Base-by-base conservation (phyloP, 768 basidiomycete species). In the Hortiboletus campestris region DNA sequence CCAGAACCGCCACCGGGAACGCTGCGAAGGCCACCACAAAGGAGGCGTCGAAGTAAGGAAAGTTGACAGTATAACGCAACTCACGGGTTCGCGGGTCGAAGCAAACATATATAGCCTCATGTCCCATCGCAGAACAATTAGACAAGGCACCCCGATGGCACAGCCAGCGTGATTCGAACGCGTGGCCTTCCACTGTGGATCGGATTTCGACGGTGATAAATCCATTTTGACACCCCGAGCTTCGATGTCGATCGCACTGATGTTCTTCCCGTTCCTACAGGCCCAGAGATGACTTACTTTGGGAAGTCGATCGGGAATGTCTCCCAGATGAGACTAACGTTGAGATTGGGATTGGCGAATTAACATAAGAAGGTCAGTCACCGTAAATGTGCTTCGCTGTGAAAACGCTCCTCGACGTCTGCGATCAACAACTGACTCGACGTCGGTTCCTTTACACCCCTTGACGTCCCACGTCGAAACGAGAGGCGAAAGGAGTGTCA, bases 181-280 rank as follows among this genome's bases (percentile, higher is more conserved):
- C 58, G 56, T 60, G 67, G 59, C 34, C 49, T 45, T 36, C 46
- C 29, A 31, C 49, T 50, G 46, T 57, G 53, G 45, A 67, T 56
- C 53, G 46, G 44, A 14, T 51, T 48, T 53, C 42, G 58, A 59
- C 57, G 56, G 55, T 29, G 59, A 63, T 61, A 42, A 52, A 50
- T 53, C 43, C 57, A 42, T 56, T 59, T 41, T 53, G 49, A 49
- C 46, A 41, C 28, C 35, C 34, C 46, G 41, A 20, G 55, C 61
- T 63, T 66, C 61, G 66, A 57, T 42, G 61, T 64, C 67, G 67
- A 67, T 67, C 67, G 42, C 19, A 9, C 29, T 59, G 55, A 68
- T 60, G 39, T 22, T 34, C 55, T 57, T 63, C 56, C 43, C 16
- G 29, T 60, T 66, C 55, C 57, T 63, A 32, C 60, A 46, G 19